phyloP scores from a whole-genome alignment of 768 basidiomycete genomes.

The Jaapia argillacea region DNA sequence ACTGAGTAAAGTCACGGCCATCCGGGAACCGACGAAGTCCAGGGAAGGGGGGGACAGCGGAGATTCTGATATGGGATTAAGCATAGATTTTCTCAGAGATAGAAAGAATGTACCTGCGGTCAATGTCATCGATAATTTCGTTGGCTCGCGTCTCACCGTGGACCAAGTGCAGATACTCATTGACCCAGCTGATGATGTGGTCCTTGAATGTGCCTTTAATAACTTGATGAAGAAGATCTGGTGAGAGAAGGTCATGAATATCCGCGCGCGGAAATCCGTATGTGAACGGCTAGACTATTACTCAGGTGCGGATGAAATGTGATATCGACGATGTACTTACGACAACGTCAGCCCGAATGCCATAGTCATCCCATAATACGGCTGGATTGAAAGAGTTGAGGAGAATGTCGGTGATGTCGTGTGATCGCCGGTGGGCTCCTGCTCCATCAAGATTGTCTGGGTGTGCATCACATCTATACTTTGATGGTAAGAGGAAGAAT shows the following conservation, averaged over 20 bases:
- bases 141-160: slow-evolving; percentile 11
- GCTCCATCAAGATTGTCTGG: slow-evolving; percentile 17
- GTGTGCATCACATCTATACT: slow-evolving; percentile 4
- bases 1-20: slow-evolving; percentile 23
- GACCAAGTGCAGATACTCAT: slow-evolving; percentile 13
- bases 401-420: slow-evolving; percentile 12
- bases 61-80: slow-evolving; percentile 13
- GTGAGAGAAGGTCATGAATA: slow-evolving; percentile 22
- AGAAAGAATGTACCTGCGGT: slow-evolving; percentile 13
- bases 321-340: slow-evolving; percentile 14
- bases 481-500: too few relatives aligned
- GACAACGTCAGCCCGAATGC: slow-evolving; percentile 20
- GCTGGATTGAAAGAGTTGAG: slow-evolving; percentile 11
- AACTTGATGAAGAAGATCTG: slow-evolving; percentile 25
- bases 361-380: slow-evolving; percentile 22
- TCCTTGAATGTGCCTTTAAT: slow-evolving; percentile 29
- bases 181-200: slow-evolving; percentile 25
- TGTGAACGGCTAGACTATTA: slow-evolving; percentile 23
- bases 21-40: slow-evolving; percentile 20
- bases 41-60: slow-evolving; percentile 16
- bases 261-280: slow-evolving; percentile 21
- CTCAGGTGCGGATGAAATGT: background rate
- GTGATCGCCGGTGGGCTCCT: slow-evolving; percentile 7
- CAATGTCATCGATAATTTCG: slow-evolving; percentile 21
- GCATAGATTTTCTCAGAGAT: background rate